These are phyloP conservation scores for Podospora anserina DNA, from an alignment of 495 filamentous ascomycete species.

Conservation along the genomic window DNA sequence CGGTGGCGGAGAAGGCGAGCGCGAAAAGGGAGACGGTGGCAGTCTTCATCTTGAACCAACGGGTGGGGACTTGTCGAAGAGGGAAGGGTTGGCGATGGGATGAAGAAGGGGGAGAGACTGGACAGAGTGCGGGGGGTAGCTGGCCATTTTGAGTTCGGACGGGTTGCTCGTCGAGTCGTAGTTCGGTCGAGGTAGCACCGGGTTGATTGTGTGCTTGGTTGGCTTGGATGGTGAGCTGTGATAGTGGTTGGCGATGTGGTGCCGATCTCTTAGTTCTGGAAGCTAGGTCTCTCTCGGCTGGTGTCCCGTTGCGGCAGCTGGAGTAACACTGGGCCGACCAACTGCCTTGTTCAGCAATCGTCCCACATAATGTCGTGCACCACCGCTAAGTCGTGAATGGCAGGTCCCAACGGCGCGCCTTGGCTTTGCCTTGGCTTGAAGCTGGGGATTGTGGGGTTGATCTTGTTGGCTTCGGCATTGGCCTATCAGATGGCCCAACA, in stretches of 20 bases:
- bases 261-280: slow-evolving; percentile 3
- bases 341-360: slow-evolving; percentile 11
- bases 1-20: slow-evolving; percentile 12
- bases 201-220: neutral
- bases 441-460: slow-evolving; percentile 2
- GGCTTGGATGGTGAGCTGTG: neutral
- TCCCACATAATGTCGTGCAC: neutral
- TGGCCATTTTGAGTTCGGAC: slow-evolving; percentile 8
- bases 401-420: slow-evolving; percentile 14
- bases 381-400: slow-evolving; percentile 20
- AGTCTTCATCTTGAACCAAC: slow-evolving; percentile 19
- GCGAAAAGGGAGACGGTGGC: slow-evolving; percentile 12
- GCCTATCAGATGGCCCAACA: neutral
- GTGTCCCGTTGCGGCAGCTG: slow-evolving; percentile 22
- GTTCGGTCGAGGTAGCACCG: neutral
- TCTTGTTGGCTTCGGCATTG: neutral
- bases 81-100: neutral
- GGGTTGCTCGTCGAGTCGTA: neutral
- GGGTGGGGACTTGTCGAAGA: neutral
- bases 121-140: neutral
- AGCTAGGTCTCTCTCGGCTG: neutral
- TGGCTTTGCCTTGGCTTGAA: neutral
- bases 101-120: neutral
- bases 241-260: neutral
- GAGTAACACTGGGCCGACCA: slow-evolving; percentile 3